These are phyloP conservation scores for Podila epicladia DNA, from an alignment of 192 early-diverging fungal genomes.

Conservation along the genomic window DNA sequence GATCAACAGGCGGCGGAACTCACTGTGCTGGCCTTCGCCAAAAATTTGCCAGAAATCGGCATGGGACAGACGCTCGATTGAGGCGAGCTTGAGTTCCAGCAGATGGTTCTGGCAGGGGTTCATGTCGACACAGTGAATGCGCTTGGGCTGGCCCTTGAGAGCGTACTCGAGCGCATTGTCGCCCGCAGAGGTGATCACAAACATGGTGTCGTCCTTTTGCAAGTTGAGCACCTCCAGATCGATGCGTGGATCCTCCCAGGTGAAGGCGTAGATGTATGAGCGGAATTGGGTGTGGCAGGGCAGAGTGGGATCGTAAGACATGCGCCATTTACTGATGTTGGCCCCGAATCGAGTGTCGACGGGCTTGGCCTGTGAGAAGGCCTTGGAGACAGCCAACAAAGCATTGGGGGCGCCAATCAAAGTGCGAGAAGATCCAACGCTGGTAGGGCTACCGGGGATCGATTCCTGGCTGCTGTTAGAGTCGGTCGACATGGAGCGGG, in stretches of 20 bases:
- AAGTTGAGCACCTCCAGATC: constrained; percentile 78
- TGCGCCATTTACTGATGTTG: constrained; percentile 56
- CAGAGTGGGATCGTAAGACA: constrained; percentile 63
- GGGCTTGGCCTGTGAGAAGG: constrained; percentile 9
- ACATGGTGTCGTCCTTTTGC: constrained; percentile 70
- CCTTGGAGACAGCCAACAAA: background rate
- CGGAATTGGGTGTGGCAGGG: constrained; percentile 75
- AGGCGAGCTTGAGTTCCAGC: constrained; percentile 86
- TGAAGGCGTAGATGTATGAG: constrained; percentile 89
- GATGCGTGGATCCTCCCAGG: constrained; percentile 85
- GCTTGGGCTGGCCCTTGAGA: constrained; percentile 67
- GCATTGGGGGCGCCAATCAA: constrained; percentile 14
- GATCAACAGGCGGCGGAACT: constrained; percentile 71
- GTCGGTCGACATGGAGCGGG: constrained; percentile 50
- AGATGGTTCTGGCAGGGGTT: constrained; percentile 95
- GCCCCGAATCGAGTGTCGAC: constrained; percentile 21
- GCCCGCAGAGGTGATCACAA: constrained; percentile 86
- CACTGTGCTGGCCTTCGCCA: constrained; percentile 71
- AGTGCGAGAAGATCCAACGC: constrained; percentile 37
- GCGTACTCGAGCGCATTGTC: constrained; percentile 87
- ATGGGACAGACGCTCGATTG: constrained; percentile 67
- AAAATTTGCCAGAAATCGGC: constrained; percentile 83
- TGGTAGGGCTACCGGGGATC: constrained; percentile 26
- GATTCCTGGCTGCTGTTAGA: constrained; percentile 25
- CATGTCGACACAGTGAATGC: constrained; percentile 86